Evolutionary conservation across 1,139 yeast genomes (phyloP).

Genomic region (Hyphopichia fennica): DNA sequence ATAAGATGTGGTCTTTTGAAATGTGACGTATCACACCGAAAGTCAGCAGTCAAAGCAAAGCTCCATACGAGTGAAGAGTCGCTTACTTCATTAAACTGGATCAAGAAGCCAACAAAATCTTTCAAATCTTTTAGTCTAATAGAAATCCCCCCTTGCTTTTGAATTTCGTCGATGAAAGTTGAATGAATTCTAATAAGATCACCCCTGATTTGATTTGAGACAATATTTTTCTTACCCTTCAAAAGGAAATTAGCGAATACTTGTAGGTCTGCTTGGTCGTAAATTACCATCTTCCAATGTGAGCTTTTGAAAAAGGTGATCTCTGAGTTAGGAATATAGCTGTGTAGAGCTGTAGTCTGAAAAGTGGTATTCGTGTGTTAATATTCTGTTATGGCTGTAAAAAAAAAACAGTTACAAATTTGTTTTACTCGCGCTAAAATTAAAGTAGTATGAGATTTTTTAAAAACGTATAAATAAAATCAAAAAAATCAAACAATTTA

Average conservation of each 20-base stretch:
- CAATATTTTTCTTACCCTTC: not conserved
- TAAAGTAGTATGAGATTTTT: no score
- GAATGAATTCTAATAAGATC: not conserved
- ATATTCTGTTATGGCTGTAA: not conserved
- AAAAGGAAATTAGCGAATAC: not conserved
- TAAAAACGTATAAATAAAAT: not conserved
- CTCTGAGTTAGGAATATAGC: not conserved
- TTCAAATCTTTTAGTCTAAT: not conserved
- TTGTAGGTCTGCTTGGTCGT: not conserved
- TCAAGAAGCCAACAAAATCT: not conserved
- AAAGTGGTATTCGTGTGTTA: not conserved
- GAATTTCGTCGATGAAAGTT: not conserved
- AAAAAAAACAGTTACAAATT: not conserved
- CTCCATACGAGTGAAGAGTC: constrained; percentile 18
- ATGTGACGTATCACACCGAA: not conserved
- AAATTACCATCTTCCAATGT: not conserved
- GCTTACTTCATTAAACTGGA: constrained; percentile 23
- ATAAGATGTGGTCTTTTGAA: not conserved
- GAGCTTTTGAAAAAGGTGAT: no score
- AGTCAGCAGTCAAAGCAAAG: not conserved
- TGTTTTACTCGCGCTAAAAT: not conserved
- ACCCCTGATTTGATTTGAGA: not conserved
- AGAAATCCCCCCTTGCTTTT: not conserved
- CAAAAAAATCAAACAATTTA: not conserved
- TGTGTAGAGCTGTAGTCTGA: no score